These are phyloP conservation scores for Sordaria brevicollis DNA, from an alignment of 495 filamentous ascomycete species.

Conservation along the genomic window DNA sequence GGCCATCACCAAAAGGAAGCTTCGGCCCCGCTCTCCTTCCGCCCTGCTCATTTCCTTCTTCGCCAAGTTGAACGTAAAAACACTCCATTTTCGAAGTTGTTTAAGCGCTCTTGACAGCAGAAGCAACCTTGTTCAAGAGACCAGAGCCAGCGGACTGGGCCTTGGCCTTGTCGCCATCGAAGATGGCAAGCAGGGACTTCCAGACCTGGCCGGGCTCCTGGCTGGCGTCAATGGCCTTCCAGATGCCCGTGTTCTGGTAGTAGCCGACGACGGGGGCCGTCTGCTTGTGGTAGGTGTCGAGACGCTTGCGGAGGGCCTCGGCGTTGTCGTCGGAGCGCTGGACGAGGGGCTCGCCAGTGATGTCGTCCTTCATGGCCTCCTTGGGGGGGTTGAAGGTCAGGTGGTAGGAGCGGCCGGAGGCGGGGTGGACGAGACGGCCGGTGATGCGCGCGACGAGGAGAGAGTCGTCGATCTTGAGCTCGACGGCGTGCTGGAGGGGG, in stretches of 20 bases:
- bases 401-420: constrained; percentile 94
- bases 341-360: constrained; percentile 93
- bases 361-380: constrained; percentile 83
- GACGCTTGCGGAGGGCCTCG: constrained; percentile 91
- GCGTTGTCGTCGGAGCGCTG: constrained; percentile 97
- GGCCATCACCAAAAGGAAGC: not conserved
- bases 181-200: constrained; percentile 81
- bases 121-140: constrained; percentile 37
- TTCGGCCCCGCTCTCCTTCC: not conserved
- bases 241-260: constrained; percentile 95
- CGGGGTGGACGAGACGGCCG: constrained; percentile 89
- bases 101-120: constrained; percentile 20
- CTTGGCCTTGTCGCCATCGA: constrained; percentile 50
- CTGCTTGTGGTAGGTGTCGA: constrained; percentile 89
- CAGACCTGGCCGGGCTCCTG: constrained; percentile 94
- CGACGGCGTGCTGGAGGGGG: constrained; percentile 83
- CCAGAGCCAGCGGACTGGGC: constrained; percentile 28
- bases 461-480: constrained; percentile 92
- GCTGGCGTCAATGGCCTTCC: constrained; percentile 91
- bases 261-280: constrained; percentile 86
- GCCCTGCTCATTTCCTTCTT: not conserved
- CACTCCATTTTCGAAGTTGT: constrained; percentile 1
- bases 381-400: constrained; percentile 98
- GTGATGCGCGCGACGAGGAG: constrained; percentile 94
- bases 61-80: not conserved